Conservation (phyloP, 176 grass and related monocot species). For the Oryza meyeriana region DNA sequence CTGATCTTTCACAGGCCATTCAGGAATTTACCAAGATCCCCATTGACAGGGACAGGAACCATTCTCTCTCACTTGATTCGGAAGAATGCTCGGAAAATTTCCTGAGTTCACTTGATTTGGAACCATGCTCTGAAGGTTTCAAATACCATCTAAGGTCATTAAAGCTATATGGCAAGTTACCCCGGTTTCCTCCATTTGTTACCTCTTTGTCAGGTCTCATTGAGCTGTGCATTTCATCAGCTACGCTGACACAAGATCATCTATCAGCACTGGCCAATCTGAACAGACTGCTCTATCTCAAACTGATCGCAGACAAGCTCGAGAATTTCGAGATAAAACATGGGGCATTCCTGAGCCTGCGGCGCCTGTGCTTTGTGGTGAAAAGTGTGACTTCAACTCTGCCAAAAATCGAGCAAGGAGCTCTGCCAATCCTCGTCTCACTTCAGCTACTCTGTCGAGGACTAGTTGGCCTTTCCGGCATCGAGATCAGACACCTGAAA, state of each 20-base stretch:
- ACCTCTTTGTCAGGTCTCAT: constrained; percentile 7
- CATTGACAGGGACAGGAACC: neutral
- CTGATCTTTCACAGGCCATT: constrained; percentile 30
- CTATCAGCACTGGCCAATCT: constrained; percentile 29
- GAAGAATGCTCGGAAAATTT: neutral
- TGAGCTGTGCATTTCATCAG: constrained; percentile 40
- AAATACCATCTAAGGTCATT: constrained; percentile 33
- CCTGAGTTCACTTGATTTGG: constrained; percentile 17
- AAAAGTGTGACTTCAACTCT: neutral
- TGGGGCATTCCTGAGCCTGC: constrained; percentile 28
- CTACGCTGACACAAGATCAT: neutral
- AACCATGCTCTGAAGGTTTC: constrained; percentile 26
- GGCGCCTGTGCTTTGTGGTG: constrained; percentile 25
- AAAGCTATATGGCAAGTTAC: constrained; percentile 24
- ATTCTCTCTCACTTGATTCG: constrained; percentile 31
- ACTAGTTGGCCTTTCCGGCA: constrained; percentile 22
- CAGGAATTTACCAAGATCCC: constrained; percentile 31
- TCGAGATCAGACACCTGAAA: constrained; percentile 28
- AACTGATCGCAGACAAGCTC: neutral
- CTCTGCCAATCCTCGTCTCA: constrained; percentile 22
- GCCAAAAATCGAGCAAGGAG: constrained; percentile 27
- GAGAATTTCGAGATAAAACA: constrained; percentile 25
- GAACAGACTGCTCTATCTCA: constrained; percentile 32
- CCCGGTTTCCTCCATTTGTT: constrained; percentile 29
- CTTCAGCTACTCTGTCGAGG: constrained; percentile 16